Evolutionary conservation across 2,329 filamentous ascomycete species (phyloP), one percentile per base, ranked within the genome.

Genomic region (Aplosporella prunicola): DNA sequence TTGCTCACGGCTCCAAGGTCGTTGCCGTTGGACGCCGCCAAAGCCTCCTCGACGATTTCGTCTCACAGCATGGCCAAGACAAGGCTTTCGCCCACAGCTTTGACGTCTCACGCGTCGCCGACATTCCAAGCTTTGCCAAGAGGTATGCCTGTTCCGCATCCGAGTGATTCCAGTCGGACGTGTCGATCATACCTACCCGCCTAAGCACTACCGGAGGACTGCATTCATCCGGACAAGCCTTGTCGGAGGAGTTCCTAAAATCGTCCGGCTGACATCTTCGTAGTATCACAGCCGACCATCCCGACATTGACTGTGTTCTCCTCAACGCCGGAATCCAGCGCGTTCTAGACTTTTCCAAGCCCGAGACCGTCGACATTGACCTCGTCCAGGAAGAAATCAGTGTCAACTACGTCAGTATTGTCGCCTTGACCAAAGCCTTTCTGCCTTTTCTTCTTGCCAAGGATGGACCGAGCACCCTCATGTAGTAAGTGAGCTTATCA

Each of bases 321-420:
- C 56, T 78, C 34, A 78, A 77, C 49, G 68, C 74, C 0, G 74
- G 73, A 7, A 61, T 72, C 20, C 73, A 79, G 49, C 57, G 60
- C 18, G 50, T 48, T 1, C 53, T 71, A 27, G 56, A 72, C 51
- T 68, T 76, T 47, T 55, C 62, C 5, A 51, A 60, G 13, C 68
- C 71, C 3, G 56, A 56, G 5, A 60, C 51, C 4, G 59, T 71
- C 35, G 50, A 64, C 42, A 54, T 73, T 1, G 30, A 45, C 1
- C 35, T 48, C 2, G 59, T 71, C 27, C 50, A 64, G 33, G 42
- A 51, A 3, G 67, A 73, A 47, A 44, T 71, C 16, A 57, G 52
- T n/a, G 62, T 62, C 17, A 72, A 72, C 47, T 72, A 71, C 51
- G 58, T 58, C 4, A 61, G 66, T 27, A 56, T 63, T 26, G 53